Conservation (phyloP, 2,329 filamentous ascomycete genomes). For the Chalara sp. region DNA sequence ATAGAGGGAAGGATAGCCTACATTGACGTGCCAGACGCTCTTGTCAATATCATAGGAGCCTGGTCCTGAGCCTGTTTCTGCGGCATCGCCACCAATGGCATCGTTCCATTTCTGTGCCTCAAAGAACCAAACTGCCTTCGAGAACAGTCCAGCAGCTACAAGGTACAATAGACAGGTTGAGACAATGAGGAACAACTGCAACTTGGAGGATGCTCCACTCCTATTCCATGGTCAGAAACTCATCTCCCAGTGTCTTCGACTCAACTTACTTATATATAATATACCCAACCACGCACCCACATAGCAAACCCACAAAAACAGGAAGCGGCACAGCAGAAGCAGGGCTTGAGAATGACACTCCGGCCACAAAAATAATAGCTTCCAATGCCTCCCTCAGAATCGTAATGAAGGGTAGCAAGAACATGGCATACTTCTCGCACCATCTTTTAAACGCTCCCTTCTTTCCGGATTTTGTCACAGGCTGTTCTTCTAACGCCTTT, state of each 20-base stretch:
- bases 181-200: conserved; percentile 73
- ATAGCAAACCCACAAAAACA: conserved; percentile 63
- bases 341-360: conserved; percentile 70
- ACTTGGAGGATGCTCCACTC: conserved; percentile 55
- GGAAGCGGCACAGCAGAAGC: conserved; percentile 72
- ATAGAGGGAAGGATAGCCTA: conserved; percentile 33
- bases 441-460: conserved; percentile 51
- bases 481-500: conserved; percentile 52
- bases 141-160: conserved; percentile 76
- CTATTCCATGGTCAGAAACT: conserved; percentile 21
- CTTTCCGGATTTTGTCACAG: conserved; percentile 31
- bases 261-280: conserved; percentile 66
- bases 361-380: conserved; percentile 79
- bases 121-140: conserved; percentile 67
- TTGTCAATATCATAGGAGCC: conserved; percentile 74
- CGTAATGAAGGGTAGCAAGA: conserved; percentile 78
- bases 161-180: conserved; percentile 82
- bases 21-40: conserved; percentile 78
- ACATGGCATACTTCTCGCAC: conserved; percentile 78
- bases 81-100: conserved; percentile 43
- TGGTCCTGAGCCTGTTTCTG: conserved; percentile 57
- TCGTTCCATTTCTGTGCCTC: conserved; percentile 60
- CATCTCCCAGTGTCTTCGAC: too few species aligned
- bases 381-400: conserved; percentile 83
- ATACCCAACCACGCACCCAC: conserved; percentile 62